phyloP scores from a whole-genome alignment of 768 basidiomycete genomes.

The Hericium rajendrae region DNA sequence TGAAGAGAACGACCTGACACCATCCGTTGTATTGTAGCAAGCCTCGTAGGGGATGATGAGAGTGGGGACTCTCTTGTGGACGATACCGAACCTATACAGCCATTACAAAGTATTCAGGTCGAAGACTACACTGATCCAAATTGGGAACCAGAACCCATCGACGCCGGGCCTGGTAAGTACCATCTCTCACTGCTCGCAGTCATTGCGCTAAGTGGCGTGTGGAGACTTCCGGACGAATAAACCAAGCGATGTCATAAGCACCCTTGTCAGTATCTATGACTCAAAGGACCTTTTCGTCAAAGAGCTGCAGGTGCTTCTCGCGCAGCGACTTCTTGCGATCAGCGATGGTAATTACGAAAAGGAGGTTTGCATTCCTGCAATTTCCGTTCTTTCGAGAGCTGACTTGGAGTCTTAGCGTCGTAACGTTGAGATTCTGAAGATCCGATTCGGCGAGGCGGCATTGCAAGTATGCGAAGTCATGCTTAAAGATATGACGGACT shows the following conservation, averaged over 20 bases:
- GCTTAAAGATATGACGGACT: constrained; percentile 95
- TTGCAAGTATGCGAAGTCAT: constrained; percentile 97
- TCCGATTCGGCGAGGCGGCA: constrained; percentile 89
- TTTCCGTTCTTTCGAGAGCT: not conserved
- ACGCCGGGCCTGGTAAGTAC: constrained; percentile 81
- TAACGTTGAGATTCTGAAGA: constrained; percentile 89
- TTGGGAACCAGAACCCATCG: constrained; percentile 94
- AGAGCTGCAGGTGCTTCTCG: constrained; percentile 87
- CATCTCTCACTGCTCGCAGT: not conserved
- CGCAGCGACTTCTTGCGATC: constrained; percentile 74
- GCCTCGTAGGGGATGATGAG: constrained; percentile 80
- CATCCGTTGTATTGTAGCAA: constrained; percentile 86
- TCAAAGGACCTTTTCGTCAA: constrained; percentile 95
- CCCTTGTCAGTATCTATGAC: constrained; percentile 95
- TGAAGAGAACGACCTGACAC: constrained; percentile 81
- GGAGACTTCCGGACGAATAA: constrained; percentile 90
- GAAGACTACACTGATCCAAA: constrained; percentile 88
- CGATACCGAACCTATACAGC: constrained; percentile 72
- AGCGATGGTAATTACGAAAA: constrained; percentile 72
- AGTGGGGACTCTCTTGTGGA: constrained; percentile 76
- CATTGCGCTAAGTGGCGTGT: not conserved
- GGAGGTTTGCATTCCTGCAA: constrained; percentile 33
- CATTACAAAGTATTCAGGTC: constrained; percentile 60
- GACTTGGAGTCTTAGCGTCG: constrained; percentile 46
- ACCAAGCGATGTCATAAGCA: constrained; percentile 89